Evolutionary conservation across 108 stramenopile species (phyloP), one percentile per base, ranked within the genome.

Genomic region (Licmophora abbreviata): DNA sequence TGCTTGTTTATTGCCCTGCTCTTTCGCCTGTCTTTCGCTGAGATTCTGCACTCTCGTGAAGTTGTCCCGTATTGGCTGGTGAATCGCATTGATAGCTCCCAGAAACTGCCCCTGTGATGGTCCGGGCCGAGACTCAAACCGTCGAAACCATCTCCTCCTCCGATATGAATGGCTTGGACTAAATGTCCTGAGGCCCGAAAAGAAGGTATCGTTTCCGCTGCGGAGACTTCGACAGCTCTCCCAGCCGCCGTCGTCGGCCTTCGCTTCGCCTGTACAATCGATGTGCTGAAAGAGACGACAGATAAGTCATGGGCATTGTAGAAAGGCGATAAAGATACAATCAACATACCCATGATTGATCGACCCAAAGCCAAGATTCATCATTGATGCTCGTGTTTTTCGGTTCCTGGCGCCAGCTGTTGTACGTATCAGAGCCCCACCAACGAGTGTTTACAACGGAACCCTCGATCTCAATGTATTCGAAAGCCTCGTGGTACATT

Each of bases 401-500:
- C 4, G 63, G 48, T 31, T 75, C 58, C 25, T 51, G 29, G n/a
- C 68, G 64, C 21, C 51, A 50, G 33, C 43, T 59, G 29, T 71
- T 42, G 49, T 68, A 63, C 24, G 70, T 54, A 28, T 76, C 77
- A 8, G 71, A 54, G 1, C 80, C 84, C 77, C 77, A 85, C 84
- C 84, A 85, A 32, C 48, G 62, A 15, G 79, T 59, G 28, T 64
- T 70, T 1, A 81, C 61, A 5, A 29, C 58, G 0, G 71, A 71
- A 31, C 31, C 37, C 20, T 79, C 59, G 24, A 77, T 62, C 62
- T 66, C 77, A 23, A 67, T 46, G 44, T 85, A 85, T 55, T 85
- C 84, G 43, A 85, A 85, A 0, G 74, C 65, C 28, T 85, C 83
- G 30, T 85, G 76, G 15, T 54, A 37, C 1, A 78, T 35, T 8